phyloP scores from a whole-genome alignment of 1,284 basidiomycete genomes.

The Papiliotrema terrestris region DNA sequence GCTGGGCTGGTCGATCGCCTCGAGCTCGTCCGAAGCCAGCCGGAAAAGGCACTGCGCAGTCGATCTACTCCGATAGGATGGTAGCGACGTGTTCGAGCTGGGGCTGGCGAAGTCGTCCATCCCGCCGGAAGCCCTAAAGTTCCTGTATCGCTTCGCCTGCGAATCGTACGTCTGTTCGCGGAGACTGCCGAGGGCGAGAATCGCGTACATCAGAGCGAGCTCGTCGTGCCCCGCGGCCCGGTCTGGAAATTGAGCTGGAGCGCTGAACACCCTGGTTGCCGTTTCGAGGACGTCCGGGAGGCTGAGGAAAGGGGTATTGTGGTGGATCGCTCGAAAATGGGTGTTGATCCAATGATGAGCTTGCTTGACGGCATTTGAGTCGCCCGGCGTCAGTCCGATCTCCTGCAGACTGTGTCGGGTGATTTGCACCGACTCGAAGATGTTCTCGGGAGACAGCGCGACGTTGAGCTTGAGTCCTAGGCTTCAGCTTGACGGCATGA shows the following conservation, averaged over 20 bases:
- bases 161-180: slow-evolving; percentile 16
- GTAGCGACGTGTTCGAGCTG: not conserved
- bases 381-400: slow-evolving; percentile 11
- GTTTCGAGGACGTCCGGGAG: slow-evolving; percentile 11
- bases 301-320: slow-evolving; percentile 20
- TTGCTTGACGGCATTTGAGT: slow-evolving; percentile 1
- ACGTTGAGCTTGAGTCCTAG: slow-evolving; percentile 8
- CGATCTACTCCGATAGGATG: not conserved
- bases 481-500: not conserved
- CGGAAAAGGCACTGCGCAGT: slow-evolving; percentile 7
- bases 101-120: not conserved
- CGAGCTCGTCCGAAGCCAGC: slow-evolving; percentile 16
- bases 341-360: slow-evolving; percentile 17
- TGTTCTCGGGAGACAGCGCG: slow-evolving; percentile 10
- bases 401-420: slow-evolving; percentile 8
- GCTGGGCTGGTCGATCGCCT: slow-evolving; percentile 12
- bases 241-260: not conserved
- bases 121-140: not conserved
- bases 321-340: slow-evolving; percentile 19
- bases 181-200: slow-evolving; percentile 16
- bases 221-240: slow-evolving; percentile 4
- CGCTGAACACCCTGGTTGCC: slow-evolving; percentile 4
- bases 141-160: slow-evolving; percentile 4
- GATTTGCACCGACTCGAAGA: slow-evolving; percentile 8
- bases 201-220: slow-evolving; percentile 11